Conservation (phyloP, 1,139 yeast species). For the Kurtzmaniella quercitrusa region DNA sequence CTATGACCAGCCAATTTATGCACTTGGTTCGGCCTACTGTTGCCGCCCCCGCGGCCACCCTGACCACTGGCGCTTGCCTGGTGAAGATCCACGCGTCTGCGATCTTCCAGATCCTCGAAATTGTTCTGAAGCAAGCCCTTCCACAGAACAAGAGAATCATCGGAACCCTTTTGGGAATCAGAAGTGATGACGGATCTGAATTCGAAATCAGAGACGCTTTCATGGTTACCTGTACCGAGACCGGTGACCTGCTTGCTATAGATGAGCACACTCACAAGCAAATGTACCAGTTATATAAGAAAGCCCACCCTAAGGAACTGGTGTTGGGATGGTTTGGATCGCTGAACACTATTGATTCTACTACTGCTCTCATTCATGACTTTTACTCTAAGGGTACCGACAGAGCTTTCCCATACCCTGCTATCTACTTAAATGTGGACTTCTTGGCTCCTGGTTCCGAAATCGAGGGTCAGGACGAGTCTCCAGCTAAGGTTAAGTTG, state of each 20-base stretch:
- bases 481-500: conserved; percentile 25
- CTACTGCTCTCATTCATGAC: conserved; percentile 82
- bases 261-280: conserved; percentile 73
- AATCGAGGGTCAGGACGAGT: conserved; percentile 26
- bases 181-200: conserved; percentile 84
- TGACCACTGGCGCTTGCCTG: conserved; percentile 44
- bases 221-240: conserved; percentile 80
- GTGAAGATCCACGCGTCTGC: conserved; percentile 67
- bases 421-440: conserved; percentile 67
- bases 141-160: conserved; percentile 57
- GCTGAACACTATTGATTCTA: conserved; percentile 55
- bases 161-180: conserved; percentile 77
- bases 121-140: conserved; percentile 42
- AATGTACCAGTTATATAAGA: conserved; percentile 69
- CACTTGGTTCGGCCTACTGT: conserved; percentile 62
- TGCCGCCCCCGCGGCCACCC: conserved; percentile 49
- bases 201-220: conserved; percentile 74
- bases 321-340: conserved; percentile 92
- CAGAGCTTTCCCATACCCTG: conserved; percentile 72
- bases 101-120: conserved; percentile 61
- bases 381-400: conserved; percentile 70
- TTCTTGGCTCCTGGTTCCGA: conserved; percentile 28
- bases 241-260: conserved; percentile 68
- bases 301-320: conserved; percentile 74
- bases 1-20: conserved; percentile 29